Base-by-base conservation (phyloP, 208 protist genomes). In the Leishmania martiniquensis region DNA sequence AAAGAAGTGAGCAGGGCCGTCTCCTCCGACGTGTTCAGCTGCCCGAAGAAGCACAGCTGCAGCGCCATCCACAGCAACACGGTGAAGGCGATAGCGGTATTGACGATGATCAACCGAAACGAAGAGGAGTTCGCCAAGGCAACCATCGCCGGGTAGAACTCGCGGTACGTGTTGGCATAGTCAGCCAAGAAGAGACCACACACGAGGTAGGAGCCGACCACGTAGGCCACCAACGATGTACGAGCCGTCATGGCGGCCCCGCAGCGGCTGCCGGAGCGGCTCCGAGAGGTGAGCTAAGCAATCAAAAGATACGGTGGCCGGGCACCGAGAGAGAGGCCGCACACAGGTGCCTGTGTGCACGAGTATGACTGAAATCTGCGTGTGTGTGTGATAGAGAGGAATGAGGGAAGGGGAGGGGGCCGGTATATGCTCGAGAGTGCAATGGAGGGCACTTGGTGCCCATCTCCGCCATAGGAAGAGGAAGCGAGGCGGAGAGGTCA, bases 21-120 rank as follows among this genome's bases (percentile, higher is more conserved):
- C 45, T 65, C 59, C 80, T 97, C 91, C 2, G 81, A 69, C 4
- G 75, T 63, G 67, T 79, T 90, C 62, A 95, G 78, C 63, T 57
- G 70, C 47, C 93, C 93, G 83, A 97, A 97, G 80, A 95, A 97
- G 60, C 86, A 51, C 1, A 25, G 47, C 25, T 85, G 78, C 22
- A 86, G 47, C 29, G 88, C 17, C 49, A 85, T 57, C 86, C 87
- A 95, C 22, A 91, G 29, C 55, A 88, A 17, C 52, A 89, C 17
- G 3, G 76, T 55, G 10, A 71, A 39, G 5, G 86, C 85, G 29
- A 95, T 62, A 15, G 87, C 81, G 3, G 60, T 51, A 73, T 93
- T 95, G 15, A 88, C 81, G 15, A 83, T 66, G 20, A 93, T 49
- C 65, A 94, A n/a, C 44, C 75, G 77, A 68, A 95, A 97, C 6